phyloP scores from a whole-genome alignment of 139 green algal species.

The Chlamydomonas incerta region DNA sequence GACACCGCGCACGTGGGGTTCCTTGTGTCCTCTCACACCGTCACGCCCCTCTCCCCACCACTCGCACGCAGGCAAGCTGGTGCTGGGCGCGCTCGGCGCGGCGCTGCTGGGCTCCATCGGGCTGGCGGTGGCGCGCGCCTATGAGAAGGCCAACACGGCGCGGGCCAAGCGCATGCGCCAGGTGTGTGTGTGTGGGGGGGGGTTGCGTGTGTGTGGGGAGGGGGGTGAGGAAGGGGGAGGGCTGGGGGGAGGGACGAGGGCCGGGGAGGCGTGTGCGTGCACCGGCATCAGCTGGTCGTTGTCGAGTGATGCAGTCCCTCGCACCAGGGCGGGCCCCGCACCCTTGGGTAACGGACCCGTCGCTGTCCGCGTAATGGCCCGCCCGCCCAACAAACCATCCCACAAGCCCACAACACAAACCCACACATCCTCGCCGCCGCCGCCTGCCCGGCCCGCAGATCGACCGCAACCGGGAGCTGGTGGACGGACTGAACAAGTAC shows the following conservation, averaged over 20 bases:
- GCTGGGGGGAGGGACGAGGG: background rate
- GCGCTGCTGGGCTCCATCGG: slow-evolving; percentile 64
- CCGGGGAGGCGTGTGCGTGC: background rate
- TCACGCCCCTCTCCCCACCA: background rate
- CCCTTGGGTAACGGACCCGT: no score
- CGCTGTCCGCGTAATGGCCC: no score
- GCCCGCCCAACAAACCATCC: background rate
- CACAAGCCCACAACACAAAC: no score
- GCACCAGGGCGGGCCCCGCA: no score
- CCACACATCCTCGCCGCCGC: no score
- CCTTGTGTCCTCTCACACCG: background rate
- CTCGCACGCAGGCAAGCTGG: slow-evolving; percentile 1
- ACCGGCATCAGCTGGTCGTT: no score
- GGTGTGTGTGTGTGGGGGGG: slow-evolving; percentile 51
- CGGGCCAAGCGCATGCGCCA: slow-evolving; percentile 68
- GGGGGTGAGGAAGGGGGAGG: background rate
- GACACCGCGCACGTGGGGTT: no score
- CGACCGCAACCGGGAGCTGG: slow-evolving; percentile 80
- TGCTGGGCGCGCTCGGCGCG: slow-evolving; percentile 23
- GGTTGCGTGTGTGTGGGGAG: background rate
- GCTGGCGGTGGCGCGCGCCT: slow-evolving; percentile 58
- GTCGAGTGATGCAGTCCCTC: no score
- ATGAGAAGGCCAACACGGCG: slow-evolving; percentile 57
- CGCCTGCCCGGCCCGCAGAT: slow-evolving; percentile 51
- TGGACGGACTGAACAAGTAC: slow-evolving; percentile 81